phyloP scores from a whole-genome alignment of 139 green algal genomes.

The Desmodesmus armatus region DNA sequence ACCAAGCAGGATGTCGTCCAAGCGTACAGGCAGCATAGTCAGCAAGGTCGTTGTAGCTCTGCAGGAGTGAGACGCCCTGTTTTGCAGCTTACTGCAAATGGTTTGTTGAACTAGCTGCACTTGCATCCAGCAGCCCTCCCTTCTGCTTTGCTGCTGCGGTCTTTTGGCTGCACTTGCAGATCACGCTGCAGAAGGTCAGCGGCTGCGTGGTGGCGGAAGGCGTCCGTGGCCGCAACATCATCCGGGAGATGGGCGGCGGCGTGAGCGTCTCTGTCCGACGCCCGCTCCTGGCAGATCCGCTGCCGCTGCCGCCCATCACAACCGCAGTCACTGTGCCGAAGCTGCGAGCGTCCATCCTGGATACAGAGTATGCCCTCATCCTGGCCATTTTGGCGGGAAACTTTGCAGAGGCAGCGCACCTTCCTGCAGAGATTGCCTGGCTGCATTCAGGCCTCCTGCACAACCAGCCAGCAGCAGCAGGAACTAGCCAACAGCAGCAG shows the following conservation, averaged over 20 bases:
- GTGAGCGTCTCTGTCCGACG: conserved; percentile 58
- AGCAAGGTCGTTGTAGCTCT: no score
- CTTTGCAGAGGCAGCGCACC: conserved; percentile 54
- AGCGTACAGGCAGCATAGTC: no score
- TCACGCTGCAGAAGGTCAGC: conserved; percentile 64
- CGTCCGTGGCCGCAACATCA: conserved; percentile 68
- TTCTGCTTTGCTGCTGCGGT: no score
- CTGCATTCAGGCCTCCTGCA: conserved; percentile 41
- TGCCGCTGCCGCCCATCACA: conserved; percentile 56
- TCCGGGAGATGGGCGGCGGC: conserved; percentile 65
- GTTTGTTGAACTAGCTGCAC: no score
- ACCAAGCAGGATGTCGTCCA: no score
- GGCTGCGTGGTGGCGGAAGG: conserved; percentile 51
- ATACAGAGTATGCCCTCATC: conserved; percentile 82
- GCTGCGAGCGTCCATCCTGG: conserved; percentile 66
- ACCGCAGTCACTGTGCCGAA: conserved; percentile 64
- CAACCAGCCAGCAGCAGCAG: conserved; percentile 28
- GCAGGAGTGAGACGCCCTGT: no score
- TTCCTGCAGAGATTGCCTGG: conserved; percentile 11
- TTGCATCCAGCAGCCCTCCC: no score
- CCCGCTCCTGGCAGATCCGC: conserved; percentile 56
- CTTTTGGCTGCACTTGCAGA: no score
- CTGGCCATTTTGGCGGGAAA: conserved; percentile 77
- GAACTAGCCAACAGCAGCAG: neutral
- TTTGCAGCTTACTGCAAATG: no score